Conservation (phyloP, 306 rosid species). For the Quercus gilva region DNA sequence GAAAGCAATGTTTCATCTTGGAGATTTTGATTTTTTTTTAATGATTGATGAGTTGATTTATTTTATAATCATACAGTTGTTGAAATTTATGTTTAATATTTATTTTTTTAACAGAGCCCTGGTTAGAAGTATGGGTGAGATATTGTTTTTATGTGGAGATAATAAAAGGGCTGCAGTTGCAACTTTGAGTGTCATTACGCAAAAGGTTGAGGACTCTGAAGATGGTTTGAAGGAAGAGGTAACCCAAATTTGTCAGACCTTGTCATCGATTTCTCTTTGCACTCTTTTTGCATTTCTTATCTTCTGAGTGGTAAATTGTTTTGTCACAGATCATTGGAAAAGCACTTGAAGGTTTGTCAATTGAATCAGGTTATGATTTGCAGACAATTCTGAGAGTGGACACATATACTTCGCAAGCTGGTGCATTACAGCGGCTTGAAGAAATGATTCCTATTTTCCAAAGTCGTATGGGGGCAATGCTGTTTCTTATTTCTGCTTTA, state of each 20-base stretch:
- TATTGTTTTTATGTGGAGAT: conserved; percentile 80
- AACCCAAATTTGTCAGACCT: conserved; percentile 22
- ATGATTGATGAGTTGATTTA: neutral
- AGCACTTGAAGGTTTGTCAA: conserved; percentile 74
- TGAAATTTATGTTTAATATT: neutral
- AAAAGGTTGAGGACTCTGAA: conserved; percentile 37
- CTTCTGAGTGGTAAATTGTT: conserved; percentile 21
- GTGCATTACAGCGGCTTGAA: conserved; percentile 70
- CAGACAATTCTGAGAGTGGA: conserved; percentile 73
- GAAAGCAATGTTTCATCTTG: neutral
- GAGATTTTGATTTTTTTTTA: neutral
- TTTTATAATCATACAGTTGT: conserved; percentile 19
- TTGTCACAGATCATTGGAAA: conserved; percentile 50
- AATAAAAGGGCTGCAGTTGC: conserved; percentile 73
- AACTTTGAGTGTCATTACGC: conserved; percentile 56
- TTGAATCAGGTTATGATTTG: conserved; percentile 76
- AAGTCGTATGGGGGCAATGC: conserved; percentile 98
- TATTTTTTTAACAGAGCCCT: neutral
- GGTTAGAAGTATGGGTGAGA: conserved; percentile 84
- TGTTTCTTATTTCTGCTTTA: conserved; percentile 88
- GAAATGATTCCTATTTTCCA: conserved; percentile 68
- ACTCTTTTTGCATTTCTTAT: conserved; percentile 1
- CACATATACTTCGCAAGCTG: conserved; percentile 53
- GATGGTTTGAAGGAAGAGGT: conserved; percentile 65
- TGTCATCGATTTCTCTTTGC: conserved; percentile 13